Evolutionary conservation across 352 stramenopile species (phyloP).

Genomic region (Phytophthora parvispora): DNA sequence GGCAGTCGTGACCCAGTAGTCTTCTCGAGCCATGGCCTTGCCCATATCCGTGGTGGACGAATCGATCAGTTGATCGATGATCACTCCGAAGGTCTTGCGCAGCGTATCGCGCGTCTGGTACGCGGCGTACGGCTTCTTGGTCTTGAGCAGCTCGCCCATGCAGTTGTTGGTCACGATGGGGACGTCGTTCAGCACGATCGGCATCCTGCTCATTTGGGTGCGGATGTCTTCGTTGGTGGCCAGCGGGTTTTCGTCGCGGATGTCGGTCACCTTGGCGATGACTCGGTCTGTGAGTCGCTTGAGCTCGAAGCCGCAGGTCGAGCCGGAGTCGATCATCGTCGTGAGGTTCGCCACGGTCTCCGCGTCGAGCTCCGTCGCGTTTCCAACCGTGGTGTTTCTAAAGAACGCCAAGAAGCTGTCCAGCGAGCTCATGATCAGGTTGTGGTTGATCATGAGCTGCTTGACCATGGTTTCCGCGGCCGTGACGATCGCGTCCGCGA

Average conservation of each 20-base stretch:
- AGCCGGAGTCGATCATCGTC: constrained; percentile 42
- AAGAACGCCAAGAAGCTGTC: constrained; percentile 48
- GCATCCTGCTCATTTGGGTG: constrained; percentile 44
- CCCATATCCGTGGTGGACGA: constrained; percentile 50
- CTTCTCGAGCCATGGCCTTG: constrained; percentile 33
- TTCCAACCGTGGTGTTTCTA: constrained; percentile 24
- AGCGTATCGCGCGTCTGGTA: constrained; percentile 60
- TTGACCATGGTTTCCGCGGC: constrained; percentile 46
- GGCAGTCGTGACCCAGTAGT: constrained; percentile 50
- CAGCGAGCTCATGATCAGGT: constrained; percentile 47
- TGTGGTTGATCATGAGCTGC: constrained; percentile 49
- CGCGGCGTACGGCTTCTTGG: constrained; percentile 39
- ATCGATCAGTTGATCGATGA: constrained; percentile 67
- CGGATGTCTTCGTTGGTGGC: constrained; percentile 54
- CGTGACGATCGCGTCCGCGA: constrained; percentile 41
- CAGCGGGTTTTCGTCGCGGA: constrained; percentile 34
- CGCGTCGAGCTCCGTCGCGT: constrained; percentile 35
- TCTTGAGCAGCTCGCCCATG: constrained; percentile 39
- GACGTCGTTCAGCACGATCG: constrained; percentile 58
- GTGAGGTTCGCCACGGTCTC: constrained; percentile 39
- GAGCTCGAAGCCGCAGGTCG: constrained; percentile 54
- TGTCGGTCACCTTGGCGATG: constrained; percentile 47
- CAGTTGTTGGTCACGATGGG: constrained; percentile 57
- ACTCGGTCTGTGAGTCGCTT: constrained; percentile 58
- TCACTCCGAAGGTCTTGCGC: constrained; percentile 61